These are phyloP conservation scores for Hyaloperonospora brassicae DNA, from an alignment of 352 stramenopile species.

Conservation along the genomic window DNA sequence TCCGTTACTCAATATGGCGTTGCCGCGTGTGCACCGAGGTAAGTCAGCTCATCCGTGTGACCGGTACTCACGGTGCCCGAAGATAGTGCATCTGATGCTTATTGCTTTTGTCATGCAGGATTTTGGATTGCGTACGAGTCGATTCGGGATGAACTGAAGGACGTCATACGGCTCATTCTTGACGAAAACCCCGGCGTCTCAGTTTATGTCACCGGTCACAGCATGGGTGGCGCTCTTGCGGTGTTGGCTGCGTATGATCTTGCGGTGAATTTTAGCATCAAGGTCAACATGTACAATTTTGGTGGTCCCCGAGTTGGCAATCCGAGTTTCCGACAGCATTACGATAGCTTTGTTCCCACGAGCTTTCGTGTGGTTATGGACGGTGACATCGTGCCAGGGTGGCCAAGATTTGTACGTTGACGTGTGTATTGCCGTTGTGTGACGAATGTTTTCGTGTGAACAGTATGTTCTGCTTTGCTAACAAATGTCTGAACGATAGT, in stretches of 20 bases:
- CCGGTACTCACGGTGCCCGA: neutral
- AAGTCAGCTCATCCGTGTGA: conserved; percentile 2
- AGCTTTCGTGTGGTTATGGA: conserved; percentile 81
- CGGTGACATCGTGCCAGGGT: conserved; percentile 66
- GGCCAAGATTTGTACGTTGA: conserved; percentile 61
- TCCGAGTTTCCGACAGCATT: conserved; percentile 64
- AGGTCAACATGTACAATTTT: conserved; percentile 88
- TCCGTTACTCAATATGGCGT: conserved; percentile 74
- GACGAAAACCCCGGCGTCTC: conserved; percentile 79
- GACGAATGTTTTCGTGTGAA: conserved; percentile 3
- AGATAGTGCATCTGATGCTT: conserved; percentile 6
- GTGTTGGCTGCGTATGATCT: conserved; percentile 84
- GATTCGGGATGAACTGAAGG: conserved; percentile 65
- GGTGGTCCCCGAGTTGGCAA: conserved; percentile 82
- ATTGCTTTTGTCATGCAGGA: conserved; percentile 24
- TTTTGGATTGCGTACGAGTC: conserved; percentile 85
- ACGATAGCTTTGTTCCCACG: conserved; percentile 65
- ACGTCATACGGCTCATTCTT: conserved; percentile 67
- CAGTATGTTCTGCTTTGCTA: neutral
- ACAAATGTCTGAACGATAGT: conserved; percentile 22
- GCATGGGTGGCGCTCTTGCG: conserved; percentile 86
- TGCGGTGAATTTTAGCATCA: conserved; percentile 77
- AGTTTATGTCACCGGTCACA: conserved; percentile 90
- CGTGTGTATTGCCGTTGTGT: neutral
- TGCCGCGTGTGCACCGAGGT: conserved; percentile 80